Evolutionary conservation across 306 rosid genomes (phyloP), one percentile per base, ranked within the genome.

Genomic region (Casuarina glauca): DNA sequence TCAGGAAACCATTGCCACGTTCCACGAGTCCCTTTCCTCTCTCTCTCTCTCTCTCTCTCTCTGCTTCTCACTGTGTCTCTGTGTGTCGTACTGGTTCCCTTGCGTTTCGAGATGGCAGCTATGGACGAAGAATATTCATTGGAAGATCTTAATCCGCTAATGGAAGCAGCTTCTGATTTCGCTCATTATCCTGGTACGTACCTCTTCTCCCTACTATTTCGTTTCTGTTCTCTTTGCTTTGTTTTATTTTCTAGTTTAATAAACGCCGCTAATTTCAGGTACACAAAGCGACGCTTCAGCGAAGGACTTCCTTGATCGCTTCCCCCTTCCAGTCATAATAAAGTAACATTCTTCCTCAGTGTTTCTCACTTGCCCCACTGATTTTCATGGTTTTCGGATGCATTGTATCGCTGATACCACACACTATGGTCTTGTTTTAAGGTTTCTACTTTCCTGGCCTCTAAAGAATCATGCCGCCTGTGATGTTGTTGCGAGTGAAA

Each of bases 261-360:
- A 64, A 1, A 32, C 5, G 3, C 26, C 19, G 1, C n/a, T 13
- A 9, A 50, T 73, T 80, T 85, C 86, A 94, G 98, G 97, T n/a
- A 67, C 76, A 68, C 95, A 78, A 50, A 87, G 71, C 75, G 97
- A 94, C 64, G 91, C 80, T 73, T 87, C 97, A 38, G 88, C 87
- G 1, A 84, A 79, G 82, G 80, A 83, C 8, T 95, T 95, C 69
- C 92, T 95, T 43, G 77, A 81, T 79, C 91, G 91, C 76, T 91
- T 89, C 80, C 98, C 97, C 26, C 97, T 95, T 38, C 93, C 89
- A 1, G 84, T 82, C 70, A 74, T 92, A 17, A 84, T 92, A 74
- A 87, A 86, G 98, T 95, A 74, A 46, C 45, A 11, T 44, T 38
- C 82, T 44, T 44, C 41, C 62, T 57, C 49, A 38, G 3, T 6